Percentiles rank a stretch among this genome's conserved stretches.
These are phyloP conservation scores for Oryza punctata DNA, from an alignment of 176 grass and related monocot genomes.

Conservation along the genomic window DNA sequence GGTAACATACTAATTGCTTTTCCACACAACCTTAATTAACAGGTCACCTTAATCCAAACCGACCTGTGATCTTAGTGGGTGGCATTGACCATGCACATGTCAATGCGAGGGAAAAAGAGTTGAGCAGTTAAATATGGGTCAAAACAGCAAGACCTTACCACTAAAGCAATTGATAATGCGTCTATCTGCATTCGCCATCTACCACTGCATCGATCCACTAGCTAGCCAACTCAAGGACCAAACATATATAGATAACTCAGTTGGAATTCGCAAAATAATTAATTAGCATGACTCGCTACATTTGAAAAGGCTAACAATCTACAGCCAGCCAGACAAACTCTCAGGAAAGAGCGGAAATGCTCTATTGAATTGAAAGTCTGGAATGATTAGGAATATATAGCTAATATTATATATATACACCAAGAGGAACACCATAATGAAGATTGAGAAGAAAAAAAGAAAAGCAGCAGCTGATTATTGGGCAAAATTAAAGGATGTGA, in stretches of 20 bases:
- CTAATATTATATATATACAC: too few species aligned
- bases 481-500: neutral
- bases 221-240: neutral
- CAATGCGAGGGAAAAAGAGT: neutral
- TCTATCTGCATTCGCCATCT: neutral
- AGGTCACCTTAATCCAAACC: constrained; percentile 30
- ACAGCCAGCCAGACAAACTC: neutral
- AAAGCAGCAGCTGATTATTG: neutral
- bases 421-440: neutral
- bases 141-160: neutral
- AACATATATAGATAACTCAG: neutral
- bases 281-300: neutral
- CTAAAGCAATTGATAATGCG: neutral
- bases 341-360: neutral
- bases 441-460: neutral
- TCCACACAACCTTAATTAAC: constrained; percentile 33
- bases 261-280: constrained; percentile 1
- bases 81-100: constrained; percentile 41
- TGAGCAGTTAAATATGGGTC: neutral
- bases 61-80: constrained; percentile 38
- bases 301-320: neutral
- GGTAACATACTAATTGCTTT: neutral
- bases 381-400: neutral
- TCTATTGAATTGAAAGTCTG: neutral
- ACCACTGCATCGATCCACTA: constrained; percentile 6